A percentile compares a stretch with the other conserved stretches of the same genome.
These are phyloP conservation scores for Ormosia semicastrata DNA, from an alignment of 306 rosid genomes.

Conservation along the genomic window DNA sequence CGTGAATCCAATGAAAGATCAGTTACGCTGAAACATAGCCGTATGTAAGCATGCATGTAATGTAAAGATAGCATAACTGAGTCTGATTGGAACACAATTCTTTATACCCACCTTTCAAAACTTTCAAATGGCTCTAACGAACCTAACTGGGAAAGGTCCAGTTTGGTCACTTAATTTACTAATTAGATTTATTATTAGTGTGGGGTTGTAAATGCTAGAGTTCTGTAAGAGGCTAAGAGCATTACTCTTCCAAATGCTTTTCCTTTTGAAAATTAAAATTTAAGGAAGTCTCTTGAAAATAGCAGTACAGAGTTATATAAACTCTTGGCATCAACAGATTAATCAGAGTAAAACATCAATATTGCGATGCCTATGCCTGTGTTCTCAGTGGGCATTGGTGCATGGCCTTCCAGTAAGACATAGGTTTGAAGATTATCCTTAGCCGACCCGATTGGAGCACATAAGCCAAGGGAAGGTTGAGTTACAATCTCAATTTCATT, in stretches of 20 bases:
- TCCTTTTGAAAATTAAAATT: neutral
- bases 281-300: neutral
- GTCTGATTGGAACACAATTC: neutral
- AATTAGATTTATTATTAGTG: neutral
- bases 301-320: neutral
- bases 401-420: neutral
- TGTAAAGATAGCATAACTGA: neutral
- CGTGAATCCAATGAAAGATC: too few relatives aligned
- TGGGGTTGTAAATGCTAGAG: neutral
- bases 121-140: neutral
- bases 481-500: conserved; percentile 20
- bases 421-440: neutral
- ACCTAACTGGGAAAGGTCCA: neutral
- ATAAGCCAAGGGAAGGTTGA: neutral
- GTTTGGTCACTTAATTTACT: neutral
- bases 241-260: neutral
- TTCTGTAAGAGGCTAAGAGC: neutral
- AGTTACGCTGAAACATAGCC: too few relatives aligned
- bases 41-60: neutral
- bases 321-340: neutral
- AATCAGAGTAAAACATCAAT: neutral
- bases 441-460: neutral
- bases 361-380: neutral
- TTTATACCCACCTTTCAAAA: neutral
- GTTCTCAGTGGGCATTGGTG: neutral